Evolutionary conservation across 2,329 filamentous ascomycete species (phyloP).

Genomic region (Hirsutella rhossiliensis): DNA sequence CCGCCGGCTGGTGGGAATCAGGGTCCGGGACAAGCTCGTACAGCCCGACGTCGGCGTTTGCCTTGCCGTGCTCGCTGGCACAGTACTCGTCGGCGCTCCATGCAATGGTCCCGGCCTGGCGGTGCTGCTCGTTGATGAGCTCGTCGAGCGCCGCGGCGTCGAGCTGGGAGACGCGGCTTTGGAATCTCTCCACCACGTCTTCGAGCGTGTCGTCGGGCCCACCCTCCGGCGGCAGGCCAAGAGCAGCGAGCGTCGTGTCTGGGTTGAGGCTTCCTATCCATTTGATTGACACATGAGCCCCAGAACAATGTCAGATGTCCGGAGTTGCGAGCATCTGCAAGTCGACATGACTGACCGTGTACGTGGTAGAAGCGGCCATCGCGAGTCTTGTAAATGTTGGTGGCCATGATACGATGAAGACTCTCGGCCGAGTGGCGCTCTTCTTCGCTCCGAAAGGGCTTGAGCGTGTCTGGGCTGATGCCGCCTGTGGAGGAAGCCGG

Average conservation of each 20-base stretch:
- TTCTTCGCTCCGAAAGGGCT: neutral
- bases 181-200: neutral
- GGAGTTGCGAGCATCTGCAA: too few relatives aligned
- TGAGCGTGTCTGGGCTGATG: neutral
- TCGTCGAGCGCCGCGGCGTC: slow-evolving; percentile 6
- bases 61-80: slow-evolving; percentile 13
- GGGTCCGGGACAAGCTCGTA: slow-evolving; percentile 1
- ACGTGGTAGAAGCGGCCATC: slow-evolving; percentile 10
- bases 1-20: slow-evolving; percentile 4
- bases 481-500: neutral
- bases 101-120: slow-evolving; percentile 13
- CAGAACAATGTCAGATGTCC: neutral
- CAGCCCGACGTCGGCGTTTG: slow-evolving; percentile 5
- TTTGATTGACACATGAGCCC: neutral
- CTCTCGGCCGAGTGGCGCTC: neutral
- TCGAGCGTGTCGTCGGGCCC: neutral
- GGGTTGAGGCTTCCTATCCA: slow-evolving; percentile 6
- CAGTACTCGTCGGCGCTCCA: slow-evolving; percentile 14
- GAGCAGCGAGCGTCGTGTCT: slow-evolving; percentile 5
- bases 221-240: slow-evolving; percentile 4
- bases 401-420: neutral
- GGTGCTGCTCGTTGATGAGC: slow-evolving; percentile 7
- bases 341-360: slow-evolving; percentile 6
- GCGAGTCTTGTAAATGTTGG: slow-evolving; percentile 10
- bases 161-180: neutral